Conservation (phyloP, 2,329 filamentous ascomycete species). For the Fusarium sp. region DNA sequence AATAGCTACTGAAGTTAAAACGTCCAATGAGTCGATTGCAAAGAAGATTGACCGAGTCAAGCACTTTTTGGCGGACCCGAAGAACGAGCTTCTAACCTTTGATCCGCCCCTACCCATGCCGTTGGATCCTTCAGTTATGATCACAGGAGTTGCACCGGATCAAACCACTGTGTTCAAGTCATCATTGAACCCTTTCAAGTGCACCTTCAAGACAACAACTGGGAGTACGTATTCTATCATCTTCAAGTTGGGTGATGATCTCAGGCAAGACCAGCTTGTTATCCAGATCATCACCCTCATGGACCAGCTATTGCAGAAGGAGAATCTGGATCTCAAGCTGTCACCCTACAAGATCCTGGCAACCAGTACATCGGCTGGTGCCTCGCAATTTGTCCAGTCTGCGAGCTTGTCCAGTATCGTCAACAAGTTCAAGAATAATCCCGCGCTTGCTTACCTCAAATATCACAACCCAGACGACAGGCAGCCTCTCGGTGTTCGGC, state of each 20-base stretch:
- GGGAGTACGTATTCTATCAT: constrained; percentile 90
- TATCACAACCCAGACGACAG: constrained; percentile 90
- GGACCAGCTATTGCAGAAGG: constrained; percentile 95
- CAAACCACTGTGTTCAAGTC: constrained; percentile 97
- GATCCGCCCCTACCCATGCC: constrained; percentile 91
- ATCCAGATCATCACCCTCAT: constrained; percentile 98
- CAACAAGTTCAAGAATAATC: constrained; percentile 82
- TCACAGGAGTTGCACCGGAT: constrained; percentile 86
- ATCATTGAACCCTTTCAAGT: constrained; percentile 89
- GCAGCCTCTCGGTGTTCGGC: constrained; percentile 87
- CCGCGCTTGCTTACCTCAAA: constrained; percentile 86
- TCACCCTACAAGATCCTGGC: constrained; percentile 97
- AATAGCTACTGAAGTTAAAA: constrained; percentile 90
- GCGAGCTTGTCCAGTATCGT: constrained; percentile 87
- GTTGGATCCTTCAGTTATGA: constrained; percentile 85
- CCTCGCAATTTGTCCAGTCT: constrained; percentile 93
- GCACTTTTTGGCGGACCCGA: constrained; percentile 86
- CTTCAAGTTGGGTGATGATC: constrained; percentile 97
- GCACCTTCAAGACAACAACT: constrained; percentile 87
- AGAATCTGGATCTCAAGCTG: constrained; percentile 95
- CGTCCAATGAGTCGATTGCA: constrained; percentile 82
- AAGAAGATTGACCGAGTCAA: constrained; percentile 90
- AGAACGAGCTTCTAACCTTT: constrained; percentile 88
- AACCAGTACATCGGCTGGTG: constrained; percentile 89
- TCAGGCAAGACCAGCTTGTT: constrained; percentile 96